Percentiles rank a stretch among this genome's conserved stretches.
Evolutionary conservation across 106 monocot species (phyloP).

Genomic region (Dioscorea dumetorum): DNA sequence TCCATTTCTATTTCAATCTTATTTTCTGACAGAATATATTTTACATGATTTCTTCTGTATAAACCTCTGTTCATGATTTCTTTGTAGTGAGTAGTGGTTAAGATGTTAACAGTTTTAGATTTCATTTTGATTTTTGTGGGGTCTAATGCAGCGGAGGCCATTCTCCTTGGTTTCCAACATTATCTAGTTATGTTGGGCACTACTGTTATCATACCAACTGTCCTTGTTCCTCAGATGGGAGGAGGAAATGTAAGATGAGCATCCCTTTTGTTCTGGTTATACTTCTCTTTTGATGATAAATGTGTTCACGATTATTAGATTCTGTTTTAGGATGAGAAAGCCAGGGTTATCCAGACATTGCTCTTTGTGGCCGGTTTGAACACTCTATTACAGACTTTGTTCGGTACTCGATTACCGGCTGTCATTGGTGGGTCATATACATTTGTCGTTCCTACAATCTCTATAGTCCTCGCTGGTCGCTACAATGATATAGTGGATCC

Average conservation of each 20-base stretch:
- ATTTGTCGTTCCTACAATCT: conserved; percentile 90
- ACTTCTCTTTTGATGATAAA: not conserved
- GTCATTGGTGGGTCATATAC: conserved; percentile 96
- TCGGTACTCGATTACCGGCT: conserved; percentile 86
- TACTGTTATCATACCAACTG: conserved; percentile 94
- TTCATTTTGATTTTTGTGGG: too few relatives aligned
- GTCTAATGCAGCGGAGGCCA: conserved; percentile 79
- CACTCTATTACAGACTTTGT: conserved; percentile 79
- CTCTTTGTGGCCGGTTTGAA: conserved; percentile 92
- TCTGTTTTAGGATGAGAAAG: conserved; percentile 76
- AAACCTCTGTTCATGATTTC: too few relatives aligned
- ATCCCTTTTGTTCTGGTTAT: not conserved
- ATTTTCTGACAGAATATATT: too few relatives aligned
- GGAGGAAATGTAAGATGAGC: conserved; percentile 75
- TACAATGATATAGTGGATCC: conserved; percentile 75
- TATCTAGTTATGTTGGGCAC: conserved; percentile 96
- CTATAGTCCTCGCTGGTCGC: conserved; percentile 90
- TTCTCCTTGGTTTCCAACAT: conserved; percentile 95
- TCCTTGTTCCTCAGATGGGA: conserved; percentile 99
- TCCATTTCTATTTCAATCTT: not conserved
- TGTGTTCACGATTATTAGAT: not conserved
- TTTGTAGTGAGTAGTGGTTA: too few relatives aligned
- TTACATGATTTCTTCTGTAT: too few relatives aligned
- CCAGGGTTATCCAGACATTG: conserved; percentile 81
- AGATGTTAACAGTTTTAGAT: too few relatives aligned